phyloP scores from a whole-genome alignment of 2,329 filamentous ascomycete genomes.

The Monilinia fructicola region DNA sequence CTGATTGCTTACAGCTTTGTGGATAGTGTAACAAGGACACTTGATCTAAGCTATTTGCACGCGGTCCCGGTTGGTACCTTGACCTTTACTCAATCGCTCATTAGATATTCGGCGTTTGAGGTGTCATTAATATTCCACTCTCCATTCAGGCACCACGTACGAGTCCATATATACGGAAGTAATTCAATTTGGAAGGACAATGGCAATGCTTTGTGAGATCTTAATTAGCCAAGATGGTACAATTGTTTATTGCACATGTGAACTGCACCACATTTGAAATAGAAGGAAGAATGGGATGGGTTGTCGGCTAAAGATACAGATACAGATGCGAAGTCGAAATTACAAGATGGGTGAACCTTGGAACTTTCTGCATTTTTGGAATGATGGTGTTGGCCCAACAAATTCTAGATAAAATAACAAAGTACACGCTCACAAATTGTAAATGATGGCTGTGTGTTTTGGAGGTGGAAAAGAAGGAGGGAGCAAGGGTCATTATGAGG shows the following conservation, averaged over 20 bases:
- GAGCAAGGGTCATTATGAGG: background rate
- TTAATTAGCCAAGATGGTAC: constrained; percentile 52
- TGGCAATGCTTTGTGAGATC: constrained; percentile 51
- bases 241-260: constrained; percentile 49
- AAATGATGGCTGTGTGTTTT: too few relatives aligned
- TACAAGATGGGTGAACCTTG: constrained; percentile 38
- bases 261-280: constrained; percentile 51
- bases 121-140: background rate
- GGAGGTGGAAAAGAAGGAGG: background rate
- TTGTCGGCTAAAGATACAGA: constrained; percentile 24
- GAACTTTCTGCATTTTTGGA: too few relatives aligned
- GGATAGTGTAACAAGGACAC: constrained; percentile 50
- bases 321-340: constrained; percentile 25
- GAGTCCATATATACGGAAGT: constrained; percentile 47
- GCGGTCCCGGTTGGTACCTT: constrained; percentile 48
- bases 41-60: constrained; percentile 53
- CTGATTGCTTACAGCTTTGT: constrained; percentile 43
- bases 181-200: constrained; percentile 49
- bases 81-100: background rate
- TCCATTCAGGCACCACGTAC: constrained; percentile 43
- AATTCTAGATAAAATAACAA: too few relatives aligned
- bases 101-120: too few relatives aligned
- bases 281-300: constrained; percentile 46
- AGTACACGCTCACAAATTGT: too few relatives aligned
- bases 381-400: background rate